Percentiles rank a stretch among this genome's conserved stretches.
phyloP scores from a whole-genome alignment of 495 filamentous ascomycete genomes.

The Xylaria sp. region DNA sequence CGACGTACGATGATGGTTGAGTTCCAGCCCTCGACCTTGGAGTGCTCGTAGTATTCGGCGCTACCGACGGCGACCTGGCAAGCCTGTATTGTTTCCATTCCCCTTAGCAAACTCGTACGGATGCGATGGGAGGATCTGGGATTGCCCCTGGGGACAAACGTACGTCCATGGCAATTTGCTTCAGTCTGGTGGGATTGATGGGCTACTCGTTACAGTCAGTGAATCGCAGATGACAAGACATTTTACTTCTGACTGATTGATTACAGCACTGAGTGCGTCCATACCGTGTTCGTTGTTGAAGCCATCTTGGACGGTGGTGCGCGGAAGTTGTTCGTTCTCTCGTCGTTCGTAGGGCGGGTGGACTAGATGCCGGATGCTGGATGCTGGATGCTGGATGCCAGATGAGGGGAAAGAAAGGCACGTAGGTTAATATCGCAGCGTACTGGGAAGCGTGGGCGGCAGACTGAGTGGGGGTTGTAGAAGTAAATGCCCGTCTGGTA shows the following conservation, averaged over 20 bases:
- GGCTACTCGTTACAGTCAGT: conserved; percentile 59
- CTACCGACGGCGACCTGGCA: conserved; percentile 78
- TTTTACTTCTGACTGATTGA: not conserved
- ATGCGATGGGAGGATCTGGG: not conserved
- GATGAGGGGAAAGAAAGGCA: conserved; percentile 4
- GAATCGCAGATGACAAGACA: not conserved
- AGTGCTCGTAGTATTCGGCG: conserved; percentile 80
- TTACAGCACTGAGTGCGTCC: conserved; percentile 7
- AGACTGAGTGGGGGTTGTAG: not conserved
- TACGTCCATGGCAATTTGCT: conserved; percentile 85
- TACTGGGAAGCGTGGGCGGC: not conserved
- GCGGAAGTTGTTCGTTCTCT: not conserved
- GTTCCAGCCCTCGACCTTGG: conserved; percentile 84
- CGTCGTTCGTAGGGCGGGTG: not conserved
- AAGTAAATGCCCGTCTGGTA: not conserved
- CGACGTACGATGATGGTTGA: conserved; percentile 81
- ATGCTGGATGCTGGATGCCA: too few species aligned
- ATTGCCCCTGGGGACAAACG: conserved; percentile 38
- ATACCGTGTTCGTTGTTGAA: conserved; percentile 40
- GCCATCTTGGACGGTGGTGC: conserved; percentile 39
- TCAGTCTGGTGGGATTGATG: conserved; percentile 74
- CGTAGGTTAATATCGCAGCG: not conserved
- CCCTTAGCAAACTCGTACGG: conserved; percentile 17
- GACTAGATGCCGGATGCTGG: too few species aligned
- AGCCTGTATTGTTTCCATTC: conserved; percentile 60